Evolutionary conservation across 305 asterid species (phyloP), one percentile per base, ranked within the genome.

Genomic region (Fraxinus sp.): DNA sequence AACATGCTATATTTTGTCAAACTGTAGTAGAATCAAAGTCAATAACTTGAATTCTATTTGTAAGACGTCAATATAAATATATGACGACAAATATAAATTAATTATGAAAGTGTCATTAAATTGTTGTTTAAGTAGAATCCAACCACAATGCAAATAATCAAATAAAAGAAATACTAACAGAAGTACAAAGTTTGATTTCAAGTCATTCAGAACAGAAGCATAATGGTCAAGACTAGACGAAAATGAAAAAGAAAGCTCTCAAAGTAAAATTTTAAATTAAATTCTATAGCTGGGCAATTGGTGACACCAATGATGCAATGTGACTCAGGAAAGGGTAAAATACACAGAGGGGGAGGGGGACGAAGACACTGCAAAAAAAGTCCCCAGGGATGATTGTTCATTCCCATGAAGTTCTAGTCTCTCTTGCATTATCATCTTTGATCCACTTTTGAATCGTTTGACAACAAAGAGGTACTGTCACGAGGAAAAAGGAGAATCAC

Each of bases 381-480:
- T 26, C 16, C 16, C 66, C 26, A 8, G 55, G 7, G 46, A 24
- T 64, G 77, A 83, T 52, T 75, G 49, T 80, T 89, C 87, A 91
- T 0, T 79, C 88, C 95, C 95, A 90, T 20, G 88, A 79, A 35
- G 91, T 88, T 74, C 77, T 81, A 3, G 82, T 8, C 87, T 91
- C 98, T 82, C 81, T 80, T 36, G 86, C 89, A 82, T 84, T 84
- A 84, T 95, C 99, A 1, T 77, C 76, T 88, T 79, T 89, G 90
- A 94, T 94, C 85, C 85, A 77, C 90, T 80, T 89, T 88, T 88
- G 88, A 37, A 94, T 90, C 79, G 90, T 86, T 90, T 90, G 88
- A 95, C 82, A 16, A 95, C 82, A 46, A 94, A 84, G 81, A 95
- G 84, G 80, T 93, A 92, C 98, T 94, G 97, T 59, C 36, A 57